Base-by-base conservation (phyloP, 306 rosid genomes). In the Boehmeria nivea region DNA sequence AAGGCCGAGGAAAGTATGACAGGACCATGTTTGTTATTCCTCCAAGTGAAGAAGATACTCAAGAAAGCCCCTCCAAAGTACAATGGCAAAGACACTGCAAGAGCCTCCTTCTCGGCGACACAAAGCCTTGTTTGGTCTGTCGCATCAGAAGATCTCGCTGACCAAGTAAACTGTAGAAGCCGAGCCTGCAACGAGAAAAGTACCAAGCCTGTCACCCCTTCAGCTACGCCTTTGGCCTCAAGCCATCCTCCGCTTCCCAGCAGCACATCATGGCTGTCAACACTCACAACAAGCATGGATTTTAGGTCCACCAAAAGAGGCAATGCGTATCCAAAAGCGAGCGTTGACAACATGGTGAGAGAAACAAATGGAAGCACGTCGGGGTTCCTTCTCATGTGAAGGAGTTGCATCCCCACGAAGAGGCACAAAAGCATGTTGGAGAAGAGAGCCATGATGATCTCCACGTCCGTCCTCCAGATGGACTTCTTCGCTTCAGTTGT, bases 231-330 rank as follows among this genome's bases (percentile, higher is more conserved):
- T 65, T 81, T 59, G 1, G 64, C 77, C 75, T 74, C 76, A 48
- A 72, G 70, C 93, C 86, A 74, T 28, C 78, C 79, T 21, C 46
- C 75, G 40, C 38, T 24, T 54, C 59, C 79, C 33, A 65, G 55
- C 5, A 68, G 52, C 8, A 53, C n/a, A 27, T 46, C 61, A 59
- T 52, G 52, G 47, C 13, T 39, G 12, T 50, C 51, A 10, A 49
- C 43, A 51, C 54, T 70, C 49, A 26, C 55, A n/a, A 43, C 15
- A 57, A 83, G 70, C 56, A 77, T 59, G 49, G 84, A 91, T 63
- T 76, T 80, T 13, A 87, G 79, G 75, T 81, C 81, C 4, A 83
- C n/a, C n/a, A n/a, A n/a, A n/a, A n/a, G n/a, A n/a, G n/a, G n/a
- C n/a, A n/a, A n/a, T n/a, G n/a, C n/a, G n/a, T n/a, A n/a, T n/a